Evolutionary conservation across 805 yeast genomes (phyloP).

Genomic region (Candida namnaoensis): DNA sequence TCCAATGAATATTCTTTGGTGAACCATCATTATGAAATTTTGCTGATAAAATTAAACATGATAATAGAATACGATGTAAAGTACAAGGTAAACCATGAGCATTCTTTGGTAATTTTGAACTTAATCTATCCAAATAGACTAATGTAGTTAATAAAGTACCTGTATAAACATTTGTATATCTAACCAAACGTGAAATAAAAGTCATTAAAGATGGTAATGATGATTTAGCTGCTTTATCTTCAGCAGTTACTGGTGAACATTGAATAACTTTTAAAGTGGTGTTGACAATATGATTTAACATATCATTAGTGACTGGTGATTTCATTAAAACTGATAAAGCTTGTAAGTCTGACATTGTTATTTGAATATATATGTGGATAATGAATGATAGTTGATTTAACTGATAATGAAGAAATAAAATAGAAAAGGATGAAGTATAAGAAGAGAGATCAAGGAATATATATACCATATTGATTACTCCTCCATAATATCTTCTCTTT

Average conservation of each 20-base stretch:
- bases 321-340: conserved; percentile 52
- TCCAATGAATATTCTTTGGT: conserved; percentile 76
- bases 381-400: no score
- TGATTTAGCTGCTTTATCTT: conserved; percentile 3
- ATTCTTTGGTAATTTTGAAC: conserved; percentile 53
- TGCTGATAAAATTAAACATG: conserved; percentile 64
- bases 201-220: conserved; percentile 60
- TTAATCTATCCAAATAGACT: conserved; percentile 56
- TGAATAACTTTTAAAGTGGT: conserved; percentile 62
- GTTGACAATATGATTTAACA: conserved; percentile 62
- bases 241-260: conserved; percentile 31
- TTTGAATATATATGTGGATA: neutral
- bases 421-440: no score
- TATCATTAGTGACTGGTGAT: conserved; percentile 66
- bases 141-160: conserved; percentile 70
- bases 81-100: conserved; percentile 77
- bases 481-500: no score
- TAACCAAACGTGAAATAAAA: conserved; percentile 61
- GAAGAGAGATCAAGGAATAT: no score
- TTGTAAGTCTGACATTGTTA: conserved; percentile 36
- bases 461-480: no score
- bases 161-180: conserved; percentile 72
- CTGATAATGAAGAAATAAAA: no score
- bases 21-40: conserved; percentile 73
- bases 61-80: conserved; percentile 67